These are phyloP conservation scores for Ophiostoma himal-ulmi DNA, from an alignment of 2,329 filamentous ascomycete species.

Conservation along the genomic window DNA sequence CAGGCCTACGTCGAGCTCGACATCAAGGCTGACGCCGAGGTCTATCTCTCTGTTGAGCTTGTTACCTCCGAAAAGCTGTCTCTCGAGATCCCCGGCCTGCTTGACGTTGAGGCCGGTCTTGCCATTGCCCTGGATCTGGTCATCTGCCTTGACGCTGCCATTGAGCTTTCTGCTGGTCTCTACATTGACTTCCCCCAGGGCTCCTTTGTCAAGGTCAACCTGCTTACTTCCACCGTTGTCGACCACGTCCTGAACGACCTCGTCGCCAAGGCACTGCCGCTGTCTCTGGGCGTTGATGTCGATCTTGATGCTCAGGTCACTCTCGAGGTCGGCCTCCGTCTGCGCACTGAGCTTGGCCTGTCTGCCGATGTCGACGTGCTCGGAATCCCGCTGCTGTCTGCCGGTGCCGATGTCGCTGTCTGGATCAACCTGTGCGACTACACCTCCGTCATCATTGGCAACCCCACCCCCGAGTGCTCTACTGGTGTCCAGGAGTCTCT, in stretches of 20 bases:
- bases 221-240: conserved; percentile 29
- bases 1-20: conserved; percentile 30
- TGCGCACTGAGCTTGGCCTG: conserved; percentile 29
- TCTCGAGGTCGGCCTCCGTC: conserved; percentile 30
- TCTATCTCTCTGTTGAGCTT: conserved; percentile 29
- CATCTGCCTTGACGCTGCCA: conserved; percentile 28
- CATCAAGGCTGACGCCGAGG: conserved; percentile 28
- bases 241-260: conserved; percentile 27
- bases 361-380: conserved; percentile 27
- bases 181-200: conserved; percentile 29
- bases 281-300: conserved; percentile 27
- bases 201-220: conserved; percentile 30
- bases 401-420: conserved; percentile 30
- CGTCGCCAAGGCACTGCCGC: conserved; percentile 28
- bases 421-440: conserved; percentile 33
- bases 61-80: conserved; percentile 25
- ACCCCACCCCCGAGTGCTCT: conserved; percentile 15
- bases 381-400: conserved; percentile 28
- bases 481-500: conserved; percentile 27
- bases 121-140: conserved; percentile 31
- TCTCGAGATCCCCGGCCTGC: conserved; percentile 29
- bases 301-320: conserved; percentile 29
- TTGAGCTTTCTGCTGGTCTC: conserved; percentile 30
- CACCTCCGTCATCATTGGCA: conserved; percentile 28
- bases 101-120: conserved; percentile 27